Evolutionary conservation across 2,329 filamentous ascomycete species (phyloP), one percentile per base, ranked within the genome.

Genomic region (Truncatella angustata): DNA sequence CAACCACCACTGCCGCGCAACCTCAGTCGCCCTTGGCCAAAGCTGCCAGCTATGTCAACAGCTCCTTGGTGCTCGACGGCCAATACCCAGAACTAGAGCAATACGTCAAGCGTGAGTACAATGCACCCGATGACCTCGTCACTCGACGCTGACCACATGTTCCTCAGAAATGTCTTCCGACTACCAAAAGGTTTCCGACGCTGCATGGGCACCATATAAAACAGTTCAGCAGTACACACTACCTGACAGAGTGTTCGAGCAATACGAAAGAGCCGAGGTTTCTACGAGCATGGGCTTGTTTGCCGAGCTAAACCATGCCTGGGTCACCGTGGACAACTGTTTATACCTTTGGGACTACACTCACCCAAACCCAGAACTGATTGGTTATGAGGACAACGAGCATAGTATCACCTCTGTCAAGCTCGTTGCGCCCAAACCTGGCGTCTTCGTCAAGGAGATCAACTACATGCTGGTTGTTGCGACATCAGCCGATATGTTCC

Each of bases 301-400:
- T 70, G 90, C 94, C 16, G 90, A 95, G 70, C 81, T 99, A 64
- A 92, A 93, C 64, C 91, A 97, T 70, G 94, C 93, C 26, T 99
- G 92, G 89, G 89, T 96, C 51, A 85, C 90, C 21, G 94, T 99
- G 66, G 94, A 99, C 73, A 97, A 96, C 73, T 90, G 90, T 56
- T 78, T 99, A 40, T 99, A 97, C 67, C 79, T 99, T 14, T 99
- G 95, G 95, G 93, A 99, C 71, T 99, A 97, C 69, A 96, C 91
- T 5, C 83, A 91, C 66, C 85, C 90, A n/a, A 90, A 93, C 60
- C 91, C 93, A 4, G 90, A 96, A 66, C 78, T 97, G 37, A 88
- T 96, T 58, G 93, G 93, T 16, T 97, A 90, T 64, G 93, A 97
- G 67, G 91, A 96, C 60, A 88, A 93, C 69, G 79, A 85, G 5